Conservation (phyloP, 2,329 filamentous ascomycete genomes). For the Epichloe elymi region DNA sequence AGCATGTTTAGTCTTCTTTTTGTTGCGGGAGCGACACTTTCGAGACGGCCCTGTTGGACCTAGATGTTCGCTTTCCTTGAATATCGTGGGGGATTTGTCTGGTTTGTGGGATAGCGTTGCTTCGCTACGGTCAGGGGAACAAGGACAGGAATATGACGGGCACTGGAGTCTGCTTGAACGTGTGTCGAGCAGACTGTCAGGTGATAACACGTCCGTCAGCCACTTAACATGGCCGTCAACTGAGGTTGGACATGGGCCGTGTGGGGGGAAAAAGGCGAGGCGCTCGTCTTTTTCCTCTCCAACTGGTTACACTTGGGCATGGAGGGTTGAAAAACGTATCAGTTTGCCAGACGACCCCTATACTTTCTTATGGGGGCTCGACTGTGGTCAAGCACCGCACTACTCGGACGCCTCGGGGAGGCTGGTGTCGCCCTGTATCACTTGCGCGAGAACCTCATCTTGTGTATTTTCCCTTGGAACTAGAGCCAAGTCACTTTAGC, state of each 20-base stretch:
- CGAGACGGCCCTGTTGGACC: background rate
- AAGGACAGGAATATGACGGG: background rate
- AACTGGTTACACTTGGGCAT: background rate
- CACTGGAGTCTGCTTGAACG: background rate
- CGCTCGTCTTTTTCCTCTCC: background rate
- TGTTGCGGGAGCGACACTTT: background rate
- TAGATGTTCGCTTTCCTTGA: constrained; percentile 4
- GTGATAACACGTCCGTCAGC: background rate
- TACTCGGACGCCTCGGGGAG: background rate
- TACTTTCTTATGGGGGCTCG: too few relatives aligned
- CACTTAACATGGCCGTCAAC: background rate
- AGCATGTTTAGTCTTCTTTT: background rate
- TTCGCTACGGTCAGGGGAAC: background rate
- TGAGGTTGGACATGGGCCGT: background rate
- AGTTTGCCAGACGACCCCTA: background rate
- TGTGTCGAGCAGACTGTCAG: background rate
- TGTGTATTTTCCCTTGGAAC: background rate
- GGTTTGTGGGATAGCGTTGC: background rate
- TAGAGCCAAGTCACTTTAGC: background rate
- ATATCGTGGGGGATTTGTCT: background rate
- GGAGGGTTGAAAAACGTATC: background rate
- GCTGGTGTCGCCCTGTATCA: background rate
- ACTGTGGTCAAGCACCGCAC: background rate
- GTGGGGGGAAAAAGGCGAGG: background rate
- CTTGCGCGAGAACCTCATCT: background rate